Percentiles rank a stretch among this genome's conserved stretches.
phyloP scores from a whole-genome alignment of 2,329 filamentous ascomycete genomes.

The Verticillium alfalfae region DNA sequence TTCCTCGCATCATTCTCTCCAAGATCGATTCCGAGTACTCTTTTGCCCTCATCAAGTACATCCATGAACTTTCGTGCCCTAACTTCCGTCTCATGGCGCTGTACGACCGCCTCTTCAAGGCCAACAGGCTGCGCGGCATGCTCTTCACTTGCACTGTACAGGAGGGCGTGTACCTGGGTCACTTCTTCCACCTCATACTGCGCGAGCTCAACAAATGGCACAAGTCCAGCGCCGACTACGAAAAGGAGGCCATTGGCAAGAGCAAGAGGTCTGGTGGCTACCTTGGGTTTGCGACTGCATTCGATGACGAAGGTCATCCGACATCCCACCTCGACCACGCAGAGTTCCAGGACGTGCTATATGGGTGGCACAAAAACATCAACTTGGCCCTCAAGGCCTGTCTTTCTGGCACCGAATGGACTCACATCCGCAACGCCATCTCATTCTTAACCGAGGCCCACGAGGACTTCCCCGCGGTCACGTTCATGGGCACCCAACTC shows the following conservation, averaged over 20 bases:
- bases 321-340: slow-evolving; percentile 73
- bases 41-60: slow-evolving; percentile 78
- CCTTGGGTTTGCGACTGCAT: slow-evolving; percentile 71
- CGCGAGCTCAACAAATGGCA: slow-evolving; percentile 83
- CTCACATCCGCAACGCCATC: slow-evolving; percentile 96
- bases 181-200: slow-evolving; percentile 78
- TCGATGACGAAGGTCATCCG: slow-evolving; percentile 67
- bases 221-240: slow-evolving; percentile 51
- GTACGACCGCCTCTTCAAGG: slow-evolving; percentile 77
- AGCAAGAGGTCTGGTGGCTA: slow-evolving; percentile 39
- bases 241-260: slow-evolving; percentile 66
- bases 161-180: slow-evolving; percentile 88
- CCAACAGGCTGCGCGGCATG: slow-evolving; percentile 72
- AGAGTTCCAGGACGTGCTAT: slow-evolving; percentile 78
- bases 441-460: slow-evolving; percentile 78
- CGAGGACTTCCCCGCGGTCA: slow-evolving; percentile 79
- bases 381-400: slow-evolving; percentile 76
- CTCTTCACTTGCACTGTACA: slow-evolving; percentile 87
- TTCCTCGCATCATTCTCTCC: slow-evolving; percentile 82
- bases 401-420: slow-evolving; percentile 81
- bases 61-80: slow-evolving; percentile 78
- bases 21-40: slow-evolving; percentile 84
- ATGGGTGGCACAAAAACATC: slow-evolving; percentile 84
- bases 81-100: slow-evolving; percentile 84
- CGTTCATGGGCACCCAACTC: slow-evolving; percentile 74